These are phyloP conservation scores for Verticillium tricorpus DNA, from an alignment of 2,329 filamentous ascomycete genomes.

Conservation along the genomic window DNA sequence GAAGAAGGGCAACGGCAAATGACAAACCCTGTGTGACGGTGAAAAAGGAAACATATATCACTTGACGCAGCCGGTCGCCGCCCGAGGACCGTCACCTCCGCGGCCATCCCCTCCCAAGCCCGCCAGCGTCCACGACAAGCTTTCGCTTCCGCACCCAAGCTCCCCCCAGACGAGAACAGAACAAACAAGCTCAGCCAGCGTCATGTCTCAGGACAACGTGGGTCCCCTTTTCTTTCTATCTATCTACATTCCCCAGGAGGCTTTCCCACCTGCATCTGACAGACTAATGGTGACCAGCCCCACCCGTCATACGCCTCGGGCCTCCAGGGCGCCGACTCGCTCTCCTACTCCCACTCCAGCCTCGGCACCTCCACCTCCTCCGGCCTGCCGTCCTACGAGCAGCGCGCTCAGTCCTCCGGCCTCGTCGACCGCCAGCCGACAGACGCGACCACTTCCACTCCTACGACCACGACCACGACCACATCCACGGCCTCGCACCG, in stretches of 20 bases:
- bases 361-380: constrained; percentile 6
- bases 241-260: background rate
- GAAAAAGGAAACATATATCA: background rate
- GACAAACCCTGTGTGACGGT: no score
- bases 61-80: background rate
- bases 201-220: background rate
- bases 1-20: no score
- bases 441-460: no score
- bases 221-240: background rate
- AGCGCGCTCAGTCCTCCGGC: constrained; percentile 5
- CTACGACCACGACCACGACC: constrained; percentile 7
- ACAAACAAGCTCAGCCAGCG: background rate
- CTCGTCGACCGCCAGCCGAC: no score
- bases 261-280: background rate
- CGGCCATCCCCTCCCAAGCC: background rate
- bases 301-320: constrained; percentile 5
- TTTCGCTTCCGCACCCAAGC: background rate
- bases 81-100: background rate
- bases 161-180: background rate
- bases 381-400: background rate
- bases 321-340: constrained; percentile 12
- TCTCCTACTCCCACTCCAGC: constrained; percentile 15
- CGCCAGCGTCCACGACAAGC: background rate
- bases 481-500: background rate
- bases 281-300: background rate